Evolutionary conservation across 2,329 filamentous ascomycete species (phyloP).

Genomic region (Pseudogymnoascus verrucosus): DNA sequence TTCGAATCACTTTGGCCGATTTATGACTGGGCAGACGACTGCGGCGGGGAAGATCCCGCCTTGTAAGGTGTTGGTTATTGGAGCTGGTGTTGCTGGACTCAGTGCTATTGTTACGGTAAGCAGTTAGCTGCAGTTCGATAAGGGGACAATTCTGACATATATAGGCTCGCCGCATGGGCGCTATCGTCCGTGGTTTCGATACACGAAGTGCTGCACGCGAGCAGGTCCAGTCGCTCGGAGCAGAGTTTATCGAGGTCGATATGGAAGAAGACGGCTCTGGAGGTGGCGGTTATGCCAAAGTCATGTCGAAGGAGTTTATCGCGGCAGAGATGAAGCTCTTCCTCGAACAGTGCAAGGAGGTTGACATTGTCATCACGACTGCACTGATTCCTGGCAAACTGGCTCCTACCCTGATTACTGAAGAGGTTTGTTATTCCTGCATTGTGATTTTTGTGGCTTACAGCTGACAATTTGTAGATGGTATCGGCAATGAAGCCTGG

Average conservation of each 20-base stretch:
- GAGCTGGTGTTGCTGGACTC: slow-evolving; percentile 79
- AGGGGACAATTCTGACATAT: slow-evolving; percentile 13
- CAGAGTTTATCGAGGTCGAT: slow-evolving; percentile 83
- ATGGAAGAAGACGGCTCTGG: slow-evolving; percentile 78
- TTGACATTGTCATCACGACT: slow-evolving; percentile 89
- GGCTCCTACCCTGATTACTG: slow-evolving; percentile 77
- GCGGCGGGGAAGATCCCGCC: slow-evolving; percentile 85
- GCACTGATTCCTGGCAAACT: slow-evolving; percentile 81
- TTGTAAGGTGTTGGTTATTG: slow-evolving; percentile 84
- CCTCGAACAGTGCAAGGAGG: slow-evolving; percentile 75
- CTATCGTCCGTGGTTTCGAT: slow-evolving; percentile 84
- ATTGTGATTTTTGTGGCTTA: background rate
- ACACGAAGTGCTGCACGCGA: slow-evolving; percentile 82
- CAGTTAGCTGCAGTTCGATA: background rate
- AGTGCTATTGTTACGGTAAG: slow-evolving; percentile 73
- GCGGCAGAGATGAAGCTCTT: slow-evolving; percentile 91
- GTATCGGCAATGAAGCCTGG: slow-evolving; percentile 67
- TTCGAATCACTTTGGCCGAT: slow-evolving; percentile 81
- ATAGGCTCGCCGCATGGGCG: slow-evolving; percentile 70
- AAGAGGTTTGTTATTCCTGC: slow-evolving; percentile 37
- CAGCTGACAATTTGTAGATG: slow-evolving; percentile 43
- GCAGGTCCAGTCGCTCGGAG: slow-evolving; percentile 83
- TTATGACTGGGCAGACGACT: slow-evolving; percentile 82
- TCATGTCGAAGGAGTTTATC: slow-evolving; percentile 91
- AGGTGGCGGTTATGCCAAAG: slow-evolving; percentile 81